Evolutionary conservation across 1,139 yeast species (phyloP), one percentile per base, ranked within the genome.

Genomic region (Hemisphaericaspora subhashii): DNA sequence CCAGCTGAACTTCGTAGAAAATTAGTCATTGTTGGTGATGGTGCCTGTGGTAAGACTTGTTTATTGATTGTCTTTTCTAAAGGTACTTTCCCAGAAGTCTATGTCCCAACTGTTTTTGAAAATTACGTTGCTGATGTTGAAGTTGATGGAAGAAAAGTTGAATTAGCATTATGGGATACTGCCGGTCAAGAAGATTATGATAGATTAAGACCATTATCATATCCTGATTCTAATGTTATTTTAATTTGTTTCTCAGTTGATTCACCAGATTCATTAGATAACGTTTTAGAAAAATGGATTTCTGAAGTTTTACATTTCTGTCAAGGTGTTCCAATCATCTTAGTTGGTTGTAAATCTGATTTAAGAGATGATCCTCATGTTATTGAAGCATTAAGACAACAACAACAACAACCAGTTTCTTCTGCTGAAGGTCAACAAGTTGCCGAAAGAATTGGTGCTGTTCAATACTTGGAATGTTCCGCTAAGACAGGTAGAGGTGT

Each of bases 181-280:
- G 97, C 97, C 41, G 97, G 97, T 48, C 97, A 89, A 77, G 96
- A 89, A 74, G 97, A 89, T 71, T 89, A 88, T 66, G 96, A 88
- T 66, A 84, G 96, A 70, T 77, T 89, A 61, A 84, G 97, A 72
- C 96, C 96, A 23, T 75, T 89, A 55, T 84, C 95, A 21, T 89
- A 89, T 69, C 96, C 96, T 45, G 96, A 88, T 64, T 85, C 96
- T 38, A 86, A 89, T 61, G 96, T 89, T 48, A 86, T 89, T 50
- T 77, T 89, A 63, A 87, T 89, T 56, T 88, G 96, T 75, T 89
- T 88, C 74, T 83, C 96, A 18, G 80, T 89, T 50, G 95, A 87
- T 63, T 78, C 90, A 30, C 97, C 96, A 48, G 96, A 88, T 66
- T 86, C 96, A 23, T 77, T 89, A 53, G 95, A 87, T 58, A 89